Conservation (phyloP, 257 asterid genomes). For the Capsicum pubescens region DNA sequence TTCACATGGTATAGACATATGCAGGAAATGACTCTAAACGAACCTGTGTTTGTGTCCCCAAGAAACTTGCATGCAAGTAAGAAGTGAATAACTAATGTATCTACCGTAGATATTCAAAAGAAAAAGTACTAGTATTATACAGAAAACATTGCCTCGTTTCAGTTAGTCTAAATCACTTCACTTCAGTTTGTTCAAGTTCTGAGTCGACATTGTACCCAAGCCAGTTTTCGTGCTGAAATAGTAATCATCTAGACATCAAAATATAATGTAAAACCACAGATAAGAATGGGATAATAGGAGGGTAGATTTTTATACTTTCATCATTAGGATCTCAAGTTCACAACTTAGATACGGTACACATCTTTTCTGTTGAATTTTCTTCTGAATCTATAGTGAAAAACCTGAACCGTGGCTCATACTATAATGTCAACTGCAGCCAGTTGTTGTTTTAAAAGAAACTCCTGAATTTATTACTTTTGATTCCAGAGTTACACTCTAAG, state of each 20-base stretch:
- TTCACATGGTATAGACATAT: background rate
- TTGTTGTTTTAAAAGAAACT: background rate
- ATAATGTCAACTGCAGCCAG: background rate
- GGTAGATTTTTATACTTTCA: background rate
- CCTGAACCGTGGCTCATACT: background rate
- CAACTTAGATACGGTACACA: background rate
- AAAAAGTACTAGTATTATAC: background rate
- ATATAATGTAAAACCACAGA: background rate
- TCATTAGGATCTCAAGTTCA: background rate
- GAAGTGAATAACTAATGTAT: background rate
- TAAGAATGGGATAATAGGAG: background rate
- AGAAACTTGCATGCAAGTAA: background rate
- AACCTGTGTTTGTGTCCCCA: background rate
- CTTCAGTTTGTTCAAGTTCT: conserved; percentile 6
- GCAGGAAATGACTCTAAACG: background rate
- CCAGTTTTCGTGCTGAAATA: background rate
- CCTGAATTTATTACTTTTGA: background rate
- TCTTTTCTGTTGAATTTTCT: background rate
- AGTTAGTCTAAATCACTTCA: background rate
- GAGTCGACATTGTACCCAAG: background rate
- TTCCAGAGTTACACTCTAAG: conserved; percentile 11
- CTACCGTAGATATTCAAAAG: background rate
- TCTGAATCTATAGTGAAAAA: background rate
- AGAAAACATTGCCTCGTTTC: background rate
- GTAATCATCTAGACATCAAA: conserved; percentile 8